Base-by-base conservation (phyloP, 108 stramenopile genomes). In the Pseudonitzschia delicatissima region DNA sequence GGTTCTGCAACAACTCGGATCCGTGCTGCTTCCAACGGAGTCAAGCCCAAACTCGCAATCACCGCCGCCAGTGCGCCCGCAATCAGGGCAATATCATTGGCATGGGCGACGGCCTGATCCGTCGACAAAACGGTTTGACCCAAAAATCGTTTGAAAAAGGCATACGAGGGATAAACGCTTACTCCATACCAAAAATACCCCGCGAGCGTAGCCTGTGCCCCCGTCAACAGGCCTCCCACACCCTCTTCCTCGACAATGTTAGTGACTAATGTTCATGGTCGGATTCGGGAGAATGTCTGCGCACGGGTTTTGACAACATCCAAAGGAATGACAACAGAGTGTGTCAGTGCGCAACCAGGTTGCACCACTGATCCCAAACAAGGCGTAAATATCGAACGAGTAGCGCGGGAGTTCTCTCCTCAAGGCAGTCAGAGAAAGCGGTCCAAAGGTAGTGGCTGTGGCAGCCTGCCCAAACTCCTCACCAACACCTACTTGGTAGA, bases 131-230 rank as follows among this genome's bases (percentile, higher is more conserved):
- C 15, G 32, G 58, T 33, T 3, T 76, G 66, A 9, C 59, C 73
- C n/a, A 86, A 67, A 36, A 73, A 74, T 17, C 91, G 74, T 80
- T 95, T 95, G 81, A 95, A 90, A 63, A 95, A 92, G 27, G 93
- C 73, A 67, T 97, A 97, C 32, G 82, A 78, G 0, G 96, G 96
- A 76, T 97, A 97, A 9, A 92, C 95, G n/a, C 81, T 83, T 1
- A 95, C 37, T 6, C 96, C 96, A 67, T 97, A 97, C 93, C 94
- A 97, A 13, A 88, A 66, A 67, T 97, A 97, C 0, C 96, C 96
- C 3, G 74, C 87, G 40, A 97, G 48, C 8, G 96, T 97, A 0
- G 96, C 92, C 66, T 92, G 92, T 2, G 84, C 59, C n/a, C 96
- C 96, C 18, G 90, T 74, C 25, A 91, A 67, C 11, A 97, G 78